phyloP scores from a whole-genome alignment of 1,284 basidiomycete species.

The Apiotrichum siamense region DNA sequence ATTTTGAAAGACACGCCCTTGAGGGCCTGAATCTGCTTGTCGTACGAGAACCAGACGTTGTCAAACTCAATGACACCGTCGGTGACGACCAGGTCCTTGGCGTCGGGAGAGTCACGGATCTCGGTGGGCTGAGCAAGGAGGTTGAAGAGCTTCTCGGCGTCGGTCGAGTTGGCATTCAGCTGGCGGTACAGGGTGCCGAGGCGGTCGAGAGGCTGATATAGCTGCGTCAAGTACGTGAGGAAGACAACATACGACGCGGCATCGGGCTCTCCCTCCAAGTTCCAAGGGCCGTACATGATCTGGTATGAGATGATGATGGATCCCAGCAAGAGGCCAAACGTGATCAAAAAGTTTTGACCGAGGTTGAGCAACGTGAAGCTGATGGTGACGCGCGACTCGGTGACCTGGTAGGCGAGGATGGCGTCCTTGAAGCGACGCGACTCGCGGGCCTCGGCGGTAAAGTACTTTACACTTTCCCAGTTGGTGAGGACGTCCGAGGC shows the following conservation, averaged over 20 bases:
- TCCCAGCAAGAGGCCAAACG: slow-evolving; percentile 77
- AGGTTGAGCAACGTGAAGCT: slow-evolving; percentile 87
- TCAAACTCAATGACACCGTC: slow-evolving; percentile 91
- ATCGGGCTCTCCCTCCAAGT: slow-evolving; percentile 57
- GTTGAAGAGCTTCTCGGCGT: slow-evolving; percentile 92
- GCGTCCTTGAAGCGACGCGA: slow-evolving; percentile 81
- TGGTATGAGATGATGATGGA: slow-evolving; percentile 93
- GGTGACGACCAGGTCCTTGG: slow-evolving; percentile 63
- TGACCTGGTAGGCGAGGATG: slow-evolving; percentile 77
- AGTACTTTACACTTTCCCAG: slow-evolving; percentile 95
- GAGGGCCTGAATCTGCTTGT: slow-evolving; percentile 80
- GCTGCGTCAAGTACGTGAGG: slow-evolving; percentile 92
- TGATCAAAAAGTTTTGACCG: slow-evolving; percentile 91
- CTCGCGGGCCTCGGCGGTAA: slow-evolving; percentile 92
- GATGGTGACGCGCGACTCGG: slow-evolving; percentile 85
- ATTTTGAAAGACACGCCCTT: slow-evolving; percentile 78
- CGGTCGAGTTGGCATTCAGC: slow-evolving; percentile 84
- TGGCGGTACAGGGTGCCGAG: slow-evolving; percentile 92
- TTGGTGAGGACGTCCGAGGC: slow-evolving; percentile 97
- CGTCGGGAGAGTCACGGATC: slow-evolving; percentile 63
- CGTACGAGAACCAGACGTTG: slow-evolving; percentile 85
- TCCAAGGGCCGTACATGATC: slow-evolving; percentile 64
- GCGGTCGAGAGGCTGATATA: slow-evolving; percentile 90
- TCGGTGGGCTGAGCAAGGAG: slow-evolving; percentile 78
- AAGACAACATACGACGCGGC: slow-evolving; percentile 96